A percentile compares a stretch with the other conserved stretches of the same genome.
Evolutionary conservation across 495 filamentous ascomycete genomes (phyloP).

Genomic region (Bathelium albidoporum): DNA sequence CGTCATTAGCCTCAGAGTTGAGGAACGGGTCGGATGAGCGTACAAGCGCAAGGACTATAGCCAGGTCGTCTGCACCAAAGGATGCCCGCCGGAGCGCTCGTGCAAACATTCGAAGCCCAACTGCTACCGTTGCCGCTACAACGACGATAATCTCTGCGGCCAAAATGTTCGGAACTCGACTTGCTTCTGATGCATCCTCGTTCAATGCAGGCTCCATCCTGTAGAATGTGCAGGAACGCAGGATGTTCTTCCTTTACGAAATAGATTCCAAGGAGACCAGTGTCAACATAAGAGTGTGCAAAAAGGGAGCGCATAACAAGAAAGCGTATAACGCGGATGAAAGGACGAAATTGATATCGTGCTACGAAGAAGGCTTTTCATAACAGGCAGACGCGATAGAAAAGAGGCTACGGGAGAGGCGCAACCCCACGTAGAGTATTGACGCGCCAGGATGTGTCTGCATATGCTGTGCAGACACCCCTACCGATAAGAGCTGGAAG

Average conservation of each 20-base stretch:
- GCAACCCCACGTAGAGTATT: neutral
- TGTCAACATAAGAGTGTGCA: too few relatives aligned
- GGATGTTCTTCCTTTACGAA: too few relatives aligned
- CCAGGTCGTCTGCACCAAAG: neutral
- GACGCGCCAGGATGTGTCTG: too few relatives aligned
- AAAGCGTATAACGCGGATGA: too few relatives aligned
- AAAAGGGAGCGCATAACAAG: too few relatives aligned
- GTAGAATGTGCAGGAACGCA: neutral
- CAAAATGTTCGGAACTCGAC: neutral
- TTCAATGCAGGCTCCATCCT: neutral
- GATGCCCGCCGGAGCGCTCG: neutral
- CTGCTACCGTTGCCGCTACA: neutral
- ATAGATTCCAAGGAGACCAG: too few relatives aligned
- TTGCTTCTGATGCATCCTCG: neutral
- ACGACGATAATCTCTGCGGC: neutral
- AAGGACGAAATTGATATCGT: too few relatives aligned
- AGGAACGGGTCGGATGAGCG: neutral
- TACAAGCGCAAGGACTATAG: neutral
- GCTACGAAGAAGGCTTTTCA: too few relatives aligned
- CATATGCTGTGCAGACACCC: neutral
- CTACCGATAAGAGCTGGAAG: neutral
- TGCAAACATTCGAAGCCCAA: neutral
- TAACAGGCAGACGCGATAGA: neutral
- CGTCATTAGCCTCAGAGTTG: neutral
- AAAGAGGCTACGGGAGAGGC: neutral